phyloP scores from a whole-genome alignment of 1,139 yeast genomes.

The Saccharomyces hybrid region DNA sequence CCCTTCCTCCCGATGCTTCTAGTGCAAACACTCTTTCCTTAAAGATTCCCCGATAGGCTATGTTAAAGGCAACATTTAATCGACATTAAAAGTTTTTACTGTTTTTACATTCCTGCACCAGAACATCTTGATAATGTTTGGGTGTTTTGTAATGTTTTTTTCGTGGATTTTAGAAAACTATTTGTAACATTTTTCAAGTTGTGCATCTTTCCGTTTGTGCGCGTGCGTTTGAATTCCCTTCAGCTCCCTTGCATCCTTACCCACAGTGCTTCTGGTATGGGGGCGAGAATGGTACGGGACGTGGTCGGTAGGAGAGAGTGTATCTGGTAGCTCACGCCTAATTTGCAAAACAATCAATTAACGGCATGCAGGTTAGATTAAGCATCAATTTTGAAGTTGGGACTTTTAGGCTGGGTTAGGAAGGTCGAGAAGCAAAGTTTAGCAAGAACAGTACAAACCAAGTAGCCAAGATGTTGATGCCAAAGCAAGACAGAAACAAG shows the following conservation, averaged over 20 bases:
- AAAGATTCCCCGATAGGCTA: background rate
- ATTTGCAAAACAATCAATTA: background rate
- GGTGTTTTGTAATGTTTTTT: too few species aligned
- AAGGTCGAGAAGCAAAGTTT: slow-evolving; percentile 2
- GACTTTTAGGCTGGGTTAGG: background rate
- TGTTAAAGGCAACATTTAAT: background rate
- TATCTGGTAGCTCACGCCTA: background rate
- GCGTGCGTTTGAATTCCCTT: too few species aligned
- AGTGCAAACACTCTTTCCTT: background rate
- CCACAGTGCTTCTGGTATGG: too few species aligned
- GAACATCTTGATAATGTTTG: too few species aligned
- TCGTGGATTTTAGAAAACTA: too few species aligned
- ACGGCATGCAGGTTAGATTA: background rate
- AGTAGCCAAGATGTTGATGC: slow-evolving; percentile 80
- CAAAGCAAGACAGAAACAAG: too few species aligned
- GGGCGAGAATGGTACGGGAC: too few species aligned
- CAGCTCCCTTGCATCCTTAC: too few species aligned
- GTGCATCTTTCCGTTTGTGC: too few species aligned
- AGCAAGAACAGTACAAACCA: slow-evolving; percentile 16
- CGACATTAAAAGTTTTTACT: background rate
- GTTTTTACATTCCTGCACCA: background rate
- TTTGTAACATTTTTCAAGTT: too few species aligned
- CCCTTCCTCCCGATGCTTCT: background rate
- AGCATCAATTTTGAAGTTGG: background rate
- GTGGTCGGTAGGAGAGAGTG: background rate